Percentiles rank a stretch among this genome's conserved stretches.
Conservation (phyloP, 2,329 filamentous ascomycete species). For the Verticillium nubilum region DNA sequence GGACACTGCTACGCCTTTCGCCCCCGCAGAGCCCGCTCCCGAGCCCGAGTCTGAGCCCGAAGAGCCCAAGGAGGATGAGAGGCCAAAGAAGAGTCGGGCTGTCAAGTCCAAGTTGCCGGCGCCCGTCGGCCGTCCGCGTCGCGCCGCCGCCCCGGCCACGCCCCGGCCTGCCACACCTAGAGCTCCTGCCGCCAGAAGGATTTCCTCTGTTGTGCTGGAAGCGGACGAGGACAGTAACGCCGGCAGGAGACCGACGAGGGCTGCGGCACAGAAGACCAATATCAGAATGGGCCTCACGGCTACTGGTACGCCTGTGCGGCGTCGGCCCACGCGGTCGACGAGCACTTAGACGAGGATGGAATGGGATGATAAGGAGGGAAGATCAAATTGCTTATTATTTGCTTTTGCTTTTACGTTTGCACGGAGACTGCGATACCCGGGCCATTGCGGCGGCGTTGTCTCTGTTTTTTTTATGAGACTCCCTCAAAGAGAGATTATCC, state of each 20-base stretch:
- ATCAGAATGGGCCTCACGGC: slow-evolving; percentile 1
- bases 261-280: slow-evolving; percentile 1
- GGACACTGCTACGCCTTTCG: neutral
- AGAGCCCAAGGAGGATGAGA: neutral
- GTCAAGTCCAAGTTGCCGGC: slow-evolving; percentile 1
- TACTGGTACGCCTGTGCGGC: neutral
- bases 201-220: neutral
- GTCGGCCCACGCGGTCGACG: neutral
- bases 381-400: neutral
- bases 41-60: neutral
- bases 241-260: neutral
- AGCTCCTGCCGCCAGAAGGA: neutral
- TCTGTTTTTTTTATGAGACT: neutral
- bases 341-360: neutral
- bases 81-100: neutral
- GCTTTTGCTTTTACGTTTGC: neutral
- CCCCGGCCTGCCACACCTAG: neutral
- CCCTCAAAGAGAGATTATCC: neutral
- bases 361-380: neutral
- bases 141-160: neutral
- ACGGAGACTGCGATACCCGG: neutral
- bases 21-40: neutral
- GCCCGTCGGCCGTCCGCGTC: neutral
- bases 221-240: neutral
- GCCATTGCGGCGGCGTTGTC: neutral